Evolutionary conservation across 805 yeast genomes (phyloP).

Genomic region (Candida ortonii): DNA sequence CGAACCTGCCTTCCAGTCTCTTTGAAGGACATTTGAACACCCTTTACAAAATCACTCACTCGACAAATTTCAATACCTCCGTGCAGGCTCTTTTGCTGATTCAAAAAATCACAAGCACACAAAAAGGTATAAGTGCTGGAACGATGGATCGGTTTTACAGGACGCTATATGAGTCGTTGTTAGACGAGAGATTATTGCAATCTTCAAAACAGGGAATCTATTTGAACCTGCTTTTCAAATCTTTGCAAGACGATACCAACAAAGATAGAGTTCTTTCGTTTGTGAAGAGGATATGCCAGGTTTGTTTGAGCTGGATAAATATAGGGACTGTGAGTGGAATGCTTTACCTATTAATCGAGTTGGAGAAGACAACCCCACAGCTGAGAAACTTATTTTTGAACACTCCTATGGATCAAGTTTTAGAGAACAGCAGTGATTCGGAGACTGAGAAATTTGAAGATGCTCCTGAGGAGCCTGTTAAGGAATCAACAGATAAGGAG

Average conservation of each 20-base stretch:
- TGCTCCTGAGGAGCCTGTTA: conserved; percentile 13
- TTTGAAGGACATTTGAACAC: conserved; percentile 79
- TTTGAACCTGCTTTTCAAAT: conserved; percentile 78
- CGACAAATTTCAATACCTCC: conserved; percentile 90
- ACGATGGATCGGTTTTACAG: conserved; percentile 69
- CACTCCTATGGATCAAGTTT: conserved; percentile 47
- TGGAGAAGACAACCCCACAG: conserved; percentile 62
- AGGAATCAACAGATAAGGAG: conserved; percentile 11
- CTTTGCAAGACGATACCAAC: conserved; percentile 68
- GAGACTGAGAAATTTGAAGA: conserved; percentile 33
- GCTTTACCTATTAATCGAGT: conserved; percentile 67
- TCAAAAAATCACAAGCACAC: conserved; percentile 69
- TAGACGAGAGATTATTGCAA: conserved; percentile 78
- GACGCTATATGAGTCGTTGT: conserved; percentile 83
- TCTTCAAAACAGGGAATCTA: conserved; percentile 93
- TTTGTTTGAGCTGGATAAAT: conserved; percentile 81
- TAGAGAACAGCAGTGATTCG: conserved; percentile 40
- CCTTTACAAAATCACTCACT: conserved; percentile 85
- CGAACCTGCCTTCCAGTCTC: conserved; percentile 65
- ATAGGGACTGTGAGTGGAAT: conserved; percentile 87
- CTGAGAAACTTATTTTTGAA: conserved; percentile 59
- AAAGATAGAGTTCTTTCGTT: conserved; percentile 77
- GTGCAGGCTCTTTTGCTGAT: conserved; percentile 88
- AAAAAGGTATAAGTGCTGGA: conserved; percentile 25
- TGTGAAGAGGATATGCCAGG: conserved; percentile 84